phyloP scores from a whole-genome alignment of 192 early-diverging fungal genomes.

The Rhizophagus clarus region DNA sequence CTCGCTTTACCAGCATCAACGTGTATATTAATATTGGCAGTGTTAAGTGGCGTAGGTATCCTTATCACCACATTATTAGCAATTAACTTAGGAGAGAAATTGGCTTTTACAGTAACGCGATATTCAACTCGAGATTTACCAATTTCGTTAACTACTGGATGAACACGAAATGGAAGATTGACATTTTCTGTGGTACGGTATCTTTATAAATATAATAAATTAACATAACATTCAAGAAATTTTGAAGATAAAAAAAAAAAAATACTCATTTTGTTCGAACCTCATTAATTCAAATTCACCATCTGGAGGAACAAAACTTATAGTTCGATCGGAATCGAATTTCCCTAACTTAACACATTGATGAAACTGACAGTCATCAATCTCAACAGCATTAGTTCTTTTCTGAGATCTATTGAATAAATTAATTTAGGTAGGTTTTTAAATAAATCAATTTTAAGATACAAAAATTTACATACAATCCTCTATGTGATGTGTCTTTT shows the following conservation, averaged over 20 bases:
- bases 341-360: conserved; percentile 94
- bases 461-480: conserved; percentile 34
- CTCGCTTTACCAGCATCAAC: conserved; percentile 88
- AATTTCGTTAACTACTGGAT: conserved; percentile 89
- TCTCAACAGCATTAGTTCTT: conserved; percentile 73
- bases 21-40: conserved; percentile 78
- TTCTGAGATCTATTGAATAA: background rate
- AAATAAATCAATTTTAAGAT: background rate
- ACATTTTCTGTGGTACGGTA: conserved; percentile 96
- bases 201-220: conserved; percentile 34
- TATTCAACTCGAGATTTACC: conserved; percentile 84
- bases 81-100: conserved; percentile 85
- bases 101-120: conserved; percentile 84
- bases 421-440: background rate
- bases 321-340: conserved; percentile 91
- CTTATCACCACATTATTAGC: conserved; percentile 88
- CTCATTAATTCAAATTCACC: conserved; percentile 98
- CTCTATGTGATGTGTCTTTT: conserved; percentile 58
- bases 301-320: conserved; percentile 97
- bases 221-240: background rate
- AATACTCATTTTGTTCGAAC: conserved; percentile 31
- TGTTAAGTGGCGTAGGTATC: conserved; percentile 91
- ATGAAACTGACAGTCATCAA: conserved; percentile 98
- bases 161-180: conserved; percentile 93
- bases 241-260: background rate